Conservation (phyloP, 2,329 filamentous ascomycete genomes). For the Ilyonectria sp. region DNA sequence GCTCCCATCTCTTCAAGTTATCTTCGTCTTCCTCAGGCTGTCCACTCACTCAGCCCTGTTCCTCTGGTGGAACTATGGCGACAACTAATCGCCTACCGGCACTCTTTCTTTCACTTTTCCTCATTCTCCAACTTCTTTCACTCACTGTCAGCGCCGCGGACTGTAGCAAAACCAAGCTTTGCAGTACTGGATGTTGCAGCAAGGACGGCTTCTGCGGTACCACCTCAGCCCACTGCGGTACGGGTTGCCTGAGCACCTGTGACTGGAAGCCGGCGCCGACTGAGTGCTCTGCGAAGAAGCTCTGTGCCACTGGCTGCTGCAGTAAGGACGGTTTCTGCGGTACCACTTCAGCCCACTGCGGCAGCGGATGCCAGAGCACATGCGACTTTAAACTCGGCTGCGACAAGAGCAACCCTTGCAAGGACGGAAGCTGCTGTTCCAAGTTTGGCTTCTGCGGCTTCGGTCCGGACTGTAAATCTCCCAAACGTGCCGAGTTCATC, state of each 20-base stretch:
- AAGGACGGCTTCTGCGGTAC: not conserved
- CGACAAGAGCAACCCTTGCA: conserved; percentile 36
- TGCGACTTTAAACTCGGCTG: conserved; percentile 24
- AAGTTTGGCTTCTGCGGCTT: conserved; percentile 49
- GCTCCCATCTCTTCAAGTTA: not conserved
- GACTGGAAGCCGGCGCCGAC: conserved; percentile 21
- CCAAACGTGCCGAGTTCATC: not conserved
- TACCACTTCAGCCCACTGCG: not conserved
- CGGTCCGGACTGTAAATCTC: conserved; percentile 34
- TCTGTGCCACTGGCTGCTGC: not conserved
- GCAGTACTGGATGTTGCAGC: not conserved
- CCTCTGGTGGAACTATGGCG: not conserved
- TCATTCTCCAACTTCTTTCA: not conserved
- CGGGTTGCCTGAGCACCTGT: not conserved
- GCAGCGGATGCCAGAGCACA: not conserved
- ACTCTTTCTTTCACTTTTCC: not conserved
- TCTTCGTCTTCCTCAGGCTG: not conserved
- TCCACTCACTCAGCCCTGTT: not conserved
- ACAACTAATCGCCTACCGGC: not conserved
- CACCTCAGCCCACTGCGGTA: not conserved
- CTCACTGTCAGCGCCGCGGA: not conserved
- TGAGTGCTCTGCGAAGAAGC: not conserved
- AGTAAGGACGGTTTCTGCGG: not conserved
- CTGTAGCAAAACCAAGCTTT: not conserved
- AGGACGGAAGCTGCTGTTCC: conserved; percentile 51